phyloP scores from a whole-genome alignment of 805 yeast species.

The Saturnispora zaruensis region DNA sequence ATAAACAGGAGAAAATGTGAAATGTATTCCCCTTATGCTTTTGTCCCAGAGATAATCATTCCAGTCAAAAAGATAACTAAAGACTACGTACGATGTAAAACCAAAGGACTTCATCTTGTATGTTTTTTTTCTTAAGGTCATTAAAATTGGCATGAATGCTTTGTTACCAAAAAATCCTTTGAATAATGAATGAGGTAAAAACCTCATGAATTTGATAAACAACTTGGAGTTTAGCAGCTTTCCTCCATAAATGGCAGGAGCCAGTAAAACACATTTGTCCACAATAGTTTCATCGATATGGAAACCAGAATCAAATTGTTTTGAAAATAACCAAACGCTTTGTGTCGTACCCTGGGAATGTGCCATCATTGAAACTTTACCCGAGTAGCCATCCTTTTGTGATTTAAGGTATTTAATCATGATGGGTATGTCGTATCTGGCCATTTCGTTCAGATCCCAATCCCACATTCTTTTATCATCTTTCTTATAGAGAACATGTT shows the following conservation, averaged over 20 bases:
- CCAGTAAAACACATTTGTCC: constrained; percentile 63
- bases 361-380: constrained; percentile 55
- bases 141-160: constrained; percentile 72
- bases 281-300: constrained; percentile 33
- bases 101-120: constrained; percentile 50
- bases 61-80: constrained; percentile 86
- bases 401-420: constrained; percentile 53
- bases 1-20: constrained; percentile 77
- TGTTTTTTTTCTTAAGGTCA: constrained; percentile 42
- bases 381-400: constrained; percentile 21
- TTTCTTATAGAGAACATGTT: constrained; percentile 42
- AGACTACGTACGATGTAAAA: constrained; percentile 65
- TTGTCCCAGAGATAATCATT: constrained; percentile 69
- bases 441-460: constrained; percentile 88
- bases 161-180: constrained; percentile 62
- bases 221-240: constrained; percentile 51
- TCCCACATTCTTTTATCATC: constrained; percentile 66
- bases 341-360: constrained; percentile 96
- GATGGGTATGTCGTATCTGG: constrained; percentile 66
- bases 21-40: constrained; percentile 59
- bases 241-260: constrained; percentile 93
- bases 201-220: constrained; percentile 57
- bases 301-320: constrained; percentile 31
- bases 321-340: constrained; percentile 58
- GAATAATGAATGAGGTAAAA: constrained; percentile 35